Evolutionary conservation across 75 land plant species (phyloP).

Genomic region (Sequoia sempervirens): DNA sequence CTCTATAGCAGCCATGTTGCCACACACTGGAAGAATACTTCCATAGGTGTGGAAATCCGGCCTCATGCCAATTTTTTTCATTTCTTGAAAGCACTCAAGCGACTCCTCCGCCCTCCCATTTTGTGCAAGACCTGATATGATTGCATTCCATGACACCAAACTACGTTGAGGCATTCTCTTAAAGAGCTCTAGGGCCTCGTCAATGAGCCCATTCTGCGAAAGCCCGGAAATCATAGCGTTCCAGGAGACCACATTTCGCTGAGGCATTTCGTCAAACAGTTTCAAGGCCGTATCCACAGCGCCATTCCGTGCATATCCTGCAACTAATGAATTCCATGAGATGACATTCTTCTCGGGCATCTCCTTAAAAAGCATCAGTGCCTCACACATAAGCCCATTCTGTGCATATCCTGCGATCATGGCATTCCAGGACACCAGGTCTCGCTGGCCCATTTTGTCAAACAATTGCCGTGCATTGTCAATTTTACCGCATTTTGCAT

Average conservation of each 20-base stretch:
- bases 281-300: constrained; percentile 26
- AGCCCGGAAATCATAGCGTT: constrained; percentile 40
- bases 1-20: not conserved
- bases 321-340: constrained; percentile 34
- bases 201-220: constrained; percentile 26
- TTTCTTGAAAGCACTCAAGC: constrained; percentile 16
- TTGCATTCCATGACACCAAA: constrained; percentile 10
- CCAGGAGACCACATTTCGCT: constrained; percentile 40
- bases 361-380: constrained; percentile 25
- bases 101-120: constrained; percentile 29
- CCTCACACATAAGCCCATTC: constrained; percentile 30
- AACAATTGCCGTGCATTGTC: constrained; percentile 10
- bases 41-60: not conserved
- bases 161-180: not conserved
- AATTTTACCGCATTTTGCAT: constrained; percentile 17
- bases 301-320: constrained; percentile 31
- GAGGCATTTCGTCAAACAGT: constrained; percentile 25
- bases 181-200: not conserved
- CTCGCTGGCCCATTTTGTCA: constrained; percentile 15
- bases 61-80: constrained; percentile 8
- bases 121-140: constrained; percentile 11
- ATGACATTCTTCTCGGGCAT: constrained; percentile 23
- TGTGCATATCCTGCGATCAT: constrained; percentile 32
- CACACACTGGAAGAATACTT: constrained; percentile 1
- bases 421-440: constrained; percentile 21